These are phyloP conservation scores for Herpetomonas tarakana DNA, from an alignment of 208 protist species.

Conservation along the genomic window DNA sequence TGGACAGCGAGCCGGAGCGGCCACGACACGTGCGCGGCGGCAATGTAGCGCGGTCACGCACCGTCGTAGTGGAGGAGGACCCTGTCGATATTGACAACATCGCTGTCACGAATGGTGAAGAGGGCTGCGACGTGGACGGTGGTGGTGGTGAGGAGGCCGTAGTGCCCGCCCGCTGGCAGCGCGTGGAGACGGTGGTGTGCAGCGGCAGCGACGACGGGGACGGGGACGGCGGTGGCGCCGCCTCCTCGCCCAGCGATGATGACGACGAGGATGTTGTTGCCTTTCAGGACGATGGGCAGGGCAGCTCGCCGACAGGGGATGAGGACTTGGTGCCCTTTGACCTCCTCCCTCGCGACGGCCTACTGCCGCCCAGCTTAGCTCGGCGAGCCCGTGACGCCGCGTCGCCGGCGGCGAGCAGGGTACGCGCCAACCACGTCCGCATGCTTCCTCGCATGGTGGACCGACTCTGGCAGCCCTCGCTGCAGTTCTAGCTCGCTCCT, in stretches of 20 bases:
- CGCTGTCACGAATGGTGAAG: too few relatives aligned
- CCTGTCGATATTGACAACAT: constrained; percentile 2
- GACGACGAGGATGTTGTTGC: background rate
- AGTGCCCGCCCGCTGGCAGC: too few relatives aligned
- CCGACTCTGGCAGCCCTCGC: constrained; percentile 64
- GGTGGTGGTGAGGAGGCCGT: too few relatives aligned
- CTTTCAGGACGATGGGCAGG: background rate
- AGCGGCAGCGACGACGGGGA: constrained; percentile 4
- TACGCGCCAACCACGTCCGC: constrained; percentile 24
- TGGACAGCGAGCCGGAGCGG: constrained; percentile 15
- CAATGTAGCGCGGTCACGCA: constrained; percentile 16
- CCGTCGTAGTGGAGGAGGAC: constrained; percentile 3
- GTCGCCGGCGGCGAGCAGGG: constrained; percentile 4
- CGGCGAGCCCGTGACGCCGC: background rate
- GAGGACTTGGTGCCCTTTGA: constrained; percentile 16
- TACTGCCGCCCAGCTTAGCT: background rate
- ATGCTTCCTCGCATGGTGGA: constrained; percentile 73
- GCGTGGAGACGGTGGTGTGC: background rate
- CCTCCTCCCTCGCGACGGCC: constrained; percentile 20
- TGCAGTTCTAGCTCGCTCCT: constrained; percentile 32
- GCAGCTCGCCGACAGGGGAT: constrained; percentile 1
- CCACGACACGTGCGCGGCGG: background rate
- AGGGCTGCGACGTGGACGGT: too few relatives aligned
- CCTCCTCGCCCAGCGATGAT: background rate
- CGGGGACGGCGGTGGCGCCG: background rate